A percentile compares a stretch with the other conserved stretches of the same genome.
These are phyloP conservation scores for Trichophyton rubrum DNA, from an alignment of 2,329 filamentous ascomycete genomes.

Conservation along the genomic window DNA sequence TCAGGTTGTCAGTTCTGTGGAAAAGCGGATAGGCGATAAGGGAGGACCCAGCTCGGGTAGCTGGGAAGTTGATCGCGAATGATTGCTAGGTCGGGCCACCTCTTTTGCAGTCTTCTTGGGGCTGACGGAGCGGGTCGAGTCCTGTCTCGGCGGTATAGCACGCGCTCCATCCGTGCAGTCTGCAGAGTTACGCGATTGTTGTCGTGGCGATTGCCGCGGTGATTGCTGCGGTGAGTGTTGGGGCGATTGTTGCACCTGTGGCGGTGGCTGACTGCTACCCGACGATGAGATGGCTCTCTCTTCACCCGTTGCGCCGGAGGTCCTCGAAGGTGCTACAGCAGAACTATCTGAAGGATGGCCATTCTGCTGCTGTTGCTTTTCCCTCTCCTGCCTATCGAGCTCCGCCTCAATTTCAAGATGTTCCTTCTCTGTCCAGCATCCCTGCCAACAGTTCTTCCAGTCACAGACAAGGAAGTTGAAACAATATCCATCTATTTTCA, in stretches of 20 bases:
- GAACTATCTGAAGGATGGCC: background rate
- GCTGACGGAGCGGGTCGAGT: constrained; percentile 9
- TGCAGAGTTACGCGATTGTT: constrained; percentile 6
- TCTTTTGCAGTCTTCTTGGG: constrained; percentile 17
- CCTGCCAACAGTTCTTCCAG: constrained; percentile 95
- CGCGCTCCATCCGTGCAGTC: constrained; percentile 15
- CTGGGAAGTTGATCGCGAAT: constrained; percentile 30
- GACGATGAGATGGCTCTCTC: constrained; percentile 53
- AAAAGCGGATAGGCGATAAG: constrained; percentile 38
- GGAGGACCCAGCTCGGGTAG: constrained; percentile 38
- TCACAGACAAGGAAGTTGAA: constrained; percentile 93
- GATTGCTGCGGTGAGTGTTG: constrained; percentile 10
- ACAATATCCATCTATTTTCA: constrained; percentile 90
- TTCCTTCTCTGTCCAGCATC: constrained; percentile 78
- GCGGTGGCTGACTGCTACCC: constrained; percentile 45
- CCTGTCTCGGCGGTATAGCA: constrained; percentile 19
- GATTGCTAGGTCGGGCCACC: constrained; percentile 8
- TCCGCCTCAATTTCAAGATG: constrained; percentile 50
- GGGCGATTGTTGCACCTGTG: constrained; percentile 7
- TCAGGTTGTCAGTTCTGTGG: constrained; percentile 8
- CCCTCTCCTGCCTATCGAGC: constrained; percentile 24
- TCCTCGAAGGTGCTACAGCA: background rate
- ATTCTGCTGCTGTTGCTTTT: constrained; percentile 6
- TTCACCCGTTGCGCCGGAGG: constrained; percentile 24
- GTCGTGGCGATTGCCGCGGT: constrained; percentile 3